phyloP scores from a whole-genome alignment of 768 basidiomycete species.

The Tulasnella sp. region DNA sequence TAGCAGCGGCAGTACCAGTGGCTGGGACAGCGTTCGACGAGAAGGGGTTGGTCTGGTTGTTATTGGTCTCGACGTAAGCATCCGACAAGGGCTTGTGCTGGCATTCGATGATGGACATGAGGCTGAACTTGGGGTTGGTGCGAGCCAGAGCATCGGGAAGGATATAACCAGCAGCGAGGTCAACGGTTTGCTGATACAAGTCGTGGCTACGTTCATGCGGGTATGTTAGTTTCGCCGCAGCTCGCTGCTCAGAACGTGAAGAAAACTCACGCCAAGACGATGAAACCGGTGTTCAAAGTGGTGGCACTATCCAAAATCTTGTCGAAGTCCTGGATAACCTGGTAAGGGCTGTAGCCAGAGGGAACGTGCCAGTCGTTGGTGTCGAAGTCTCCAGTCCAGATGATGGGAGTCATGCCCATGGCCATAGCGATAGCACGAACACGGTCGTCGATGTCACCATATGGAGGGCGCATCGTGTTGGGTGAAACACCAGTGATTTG shows the following conservation, averaged over 20 bases:
- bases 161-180: slow-evolving; percentile 82
- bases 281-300: slow-evolving; percentile 67
- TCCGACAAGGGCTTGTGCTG: slow-evolving; percentile 54
- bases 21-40: slow-evolving; percentile 7
- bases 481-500: slow-evolving; percentile 57
- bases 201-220: slow-evolving; percentile 49
- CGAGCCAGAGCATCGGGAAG: slow-evolving; percentile 70
- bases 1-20: slow-evolving; percentile 17
- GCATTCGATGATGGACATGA: slow-evolving; percentile 70
- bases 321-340: slow-evolving; percentile 51
- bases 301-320: slow-evolving; percentile 63
- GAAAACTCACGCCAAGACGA: slow-evolving; percentile 61
- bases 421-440: slow-evolving; percentile 77
- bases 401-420: slow-evolving; percentile 78
- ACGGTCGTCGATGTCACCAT: slow-evolving; percentile 61
- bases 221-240: background rate
- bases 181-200: slow-evolving; percentile 78
- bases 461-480: slow-evolving; percentile 38
- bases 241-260: background rate
- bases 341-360: slow-evolving; percentile 55
- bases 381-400: slow-evolving; percentile 84
- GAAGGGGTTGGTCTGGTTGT: slow-evolving; percentile 47
- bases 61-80: slow-evolving; percentile 79
- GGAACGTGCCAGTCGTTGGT: slow-evolving; percentile 79
- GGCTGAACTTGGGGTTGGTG: slow-evolving; percentile 60